phyloP scores from a whole-genome alignment of 2,329 filamentous ascomycete species.

The Ophiocordyceps australis region DNA sequence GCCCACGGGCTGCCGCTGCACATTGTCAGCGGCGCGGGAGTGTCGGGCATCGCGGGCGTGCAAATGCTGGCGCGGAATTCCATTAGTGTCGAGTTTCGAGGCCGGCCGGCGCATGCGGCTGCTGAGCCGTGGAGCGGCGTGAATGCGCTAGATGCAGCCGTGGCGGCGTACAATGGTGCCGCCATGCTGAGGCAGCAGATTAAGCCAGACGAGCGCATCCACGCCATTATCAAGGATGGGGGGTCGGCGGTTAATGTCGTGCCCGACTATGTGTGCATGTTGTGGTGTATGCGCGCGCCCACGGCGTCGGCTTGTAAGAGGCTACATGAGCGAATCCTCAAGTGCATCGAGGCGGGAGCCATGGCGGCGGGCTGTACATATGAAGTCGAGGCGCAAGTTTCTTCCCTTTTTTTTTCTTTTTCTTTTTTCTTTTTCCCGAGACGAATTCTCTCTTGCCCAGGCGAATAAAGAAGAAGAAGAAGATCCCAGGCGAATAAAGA shows the following conservation, averaged over 20 bases:
- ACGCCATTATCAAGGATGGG: slow-evolving; percentile 17
- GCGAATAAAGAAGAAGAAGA: no score
- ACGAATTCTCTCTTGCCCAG: no score
- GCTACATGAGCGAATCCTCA: slow-evolving; percentile 12
- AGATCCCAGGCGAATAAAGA: no score
- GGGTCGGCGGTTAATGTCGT: slow-evolving; percentile 19
- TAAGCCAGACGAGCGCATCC: slow-evolving; percentile 15
- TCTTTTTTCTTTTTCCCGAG: no score
- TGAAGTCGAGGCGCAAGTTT: no score
- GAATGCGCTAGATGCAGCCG: slow-evolving; percentile 19
- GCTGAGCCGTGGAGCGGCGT: slow-evolving; percentile 16
- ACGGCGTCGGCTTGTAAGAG: slow-evolving; percentile 10
- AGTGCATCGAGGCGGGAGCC: slow-evolving; percentile 17
- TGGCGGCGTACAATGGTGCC: slow-evolving; percentile 15
- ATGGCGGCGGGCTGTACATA: slow-evolving; percentile 15
- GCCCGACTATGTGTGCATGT: slow-evolving; percentile 17
- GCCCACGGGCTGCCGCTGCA: slow-evolving; percentile 7
- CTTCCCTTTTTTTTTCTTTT: no score
- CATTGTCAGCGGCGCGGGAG: background rate
- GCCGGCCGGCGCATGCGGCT: slow-evolving; percentile 15
- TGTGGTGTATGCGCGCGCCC: slow-evolving; percentile 18
- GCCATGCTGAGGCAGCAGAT: slow-evolving; percentile 19
- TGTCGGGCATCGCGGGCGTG: slow-evolving; percentile 9
- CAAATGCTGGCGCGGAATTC: slow-evolving; percentile 14
- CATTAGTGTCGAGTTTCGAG: slow-evolving; percentile 13